Evolutionary conservation across 176 grass and related monocot genomes (phyloP), one percentile per base, ranked within the genome.

Genomic region (Ampelocalamus luodianensis): DNA sequence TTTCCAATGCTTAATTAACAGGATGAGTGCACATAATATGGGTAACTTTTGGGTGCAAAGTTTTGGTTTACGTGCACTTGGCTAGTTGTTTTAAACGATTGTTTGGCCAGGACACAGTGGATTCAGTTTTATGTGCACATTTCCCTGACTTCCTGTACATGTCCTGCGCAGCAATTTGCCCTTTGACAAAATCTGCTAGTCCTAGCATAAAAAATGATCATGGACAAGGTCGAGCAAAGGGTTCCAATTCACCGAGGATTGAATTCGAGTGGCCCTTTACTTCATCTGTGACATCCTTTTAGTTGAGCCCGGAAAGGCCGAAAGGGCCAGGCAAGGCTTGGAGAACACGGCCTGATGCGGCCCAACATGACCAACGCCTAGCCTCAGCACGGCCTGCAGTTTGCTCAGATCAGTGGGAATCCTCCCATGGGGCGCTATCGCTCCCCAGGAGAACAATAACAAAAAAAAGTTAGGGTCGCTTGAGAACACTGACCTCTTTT

Each of bases 251-350:
- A 77, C 10, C 24, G 12, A 16, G 0, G 17, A 54, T 39, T 1
- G 16, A 34, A 54, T 20, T 5, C 22, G 23, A 11, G 24, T 42
- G 29, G 32, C 64, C 22, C 8, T 68, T 56, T 23, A 58, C 9
- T n/a, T 23, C 49, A 69, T 55, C 51, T 45, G 11, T n/a, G 39
- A 44, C 38, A 20, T 5, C 4, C 59, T 4, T 62, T 26, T n/a
- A 4, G 13, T 56, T n/a, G 1, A 1, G 20, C 54, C 0, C 0
- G 2, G 18, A 1, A 4, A 22, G 53, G 18, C 18, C 53, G 1
- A 56, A 56, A 20, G 18, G n/a, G 23, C 56, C 22, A 13, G 2
- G 3, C 34, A 10, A 13, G 22, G 0, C 32, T 22, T 22, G 37
- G 34, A 39, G 16, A 39, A 22, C 3, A 68, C 3, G 5, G 1